Evolutionary conservation across 2,329 filamentous ascomycete species (phyloP).

Genomic region (Saccharata proteae): DNA sequence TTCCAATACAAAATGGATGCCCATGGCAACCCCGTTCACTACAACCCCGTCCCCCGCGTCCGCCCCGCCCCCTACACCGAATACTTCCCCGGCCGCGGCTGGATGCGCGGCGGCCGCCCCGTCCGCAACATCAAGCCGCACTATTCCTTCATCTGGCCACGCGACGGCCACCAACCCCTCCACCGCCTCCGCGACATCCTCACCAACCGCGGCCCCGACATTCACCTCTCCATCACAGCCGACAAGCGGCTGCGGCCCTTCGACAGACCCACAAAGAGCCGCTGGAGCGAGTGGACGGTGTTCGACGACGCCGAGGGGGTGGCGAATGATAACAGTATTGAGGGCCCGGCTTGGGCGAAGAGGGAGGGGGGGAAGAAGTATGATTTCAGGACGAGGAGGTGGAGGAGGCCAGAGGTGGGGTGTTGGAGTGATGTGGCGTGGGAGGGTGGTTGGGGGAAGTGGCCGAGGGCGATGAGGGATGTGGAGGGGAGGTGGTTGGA

Average conservation of each 20-base stretch:
- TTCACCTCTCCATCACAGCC: conserved; percentile 29
- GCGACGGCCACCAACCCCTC: conserved; percentile 28
- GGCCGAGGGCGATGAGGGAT: conserved; percentile 14
- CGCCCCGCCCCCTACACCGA: too few species aligned
- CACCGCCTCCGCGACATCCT: conserved; percentile 33
- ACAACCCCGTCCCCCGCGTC: not conserved
- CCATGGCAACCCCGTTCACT: not conserved
- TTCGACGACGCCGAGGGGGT: conserved; percentile 14
- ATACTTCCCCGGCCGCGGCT: conserved; percentile 6
- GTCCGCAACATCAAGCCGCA: conserved; percentile 20
- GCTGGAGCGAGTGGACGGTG: conserved; percentile 25
- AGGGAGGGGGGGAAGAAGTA: conserved; percentile 14
- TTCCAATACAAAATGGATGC: too few species aligned
- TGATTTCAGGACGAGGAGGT: conserved; percentile 24
- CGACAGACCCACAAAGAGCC: conserved; percentile 23
- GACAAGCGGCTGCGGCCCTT: conserved; percentile 25
- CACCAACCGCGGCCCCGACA: conserved; percentile 31
- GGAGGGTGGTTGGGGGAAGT: conserved; percentile 1
- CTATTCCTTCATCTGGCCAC: conserved; percentile 33
- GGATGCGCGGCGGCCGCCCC: conserved; percentile 16
- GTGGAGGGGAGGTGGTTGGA: conserved; percentile 17
- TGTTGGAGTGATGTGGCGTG: conserved; percentile 24
- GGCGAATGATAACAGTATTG: conserved; percentile 2
- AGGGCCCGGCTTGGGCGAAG: conserved; percentile 8
- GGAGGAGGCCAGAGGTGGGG: conserved; percentile 13